phyloP scores from a whole-genome alignment of 1,139 yeast genomes.

The Taiozyma sp. region DNA sequence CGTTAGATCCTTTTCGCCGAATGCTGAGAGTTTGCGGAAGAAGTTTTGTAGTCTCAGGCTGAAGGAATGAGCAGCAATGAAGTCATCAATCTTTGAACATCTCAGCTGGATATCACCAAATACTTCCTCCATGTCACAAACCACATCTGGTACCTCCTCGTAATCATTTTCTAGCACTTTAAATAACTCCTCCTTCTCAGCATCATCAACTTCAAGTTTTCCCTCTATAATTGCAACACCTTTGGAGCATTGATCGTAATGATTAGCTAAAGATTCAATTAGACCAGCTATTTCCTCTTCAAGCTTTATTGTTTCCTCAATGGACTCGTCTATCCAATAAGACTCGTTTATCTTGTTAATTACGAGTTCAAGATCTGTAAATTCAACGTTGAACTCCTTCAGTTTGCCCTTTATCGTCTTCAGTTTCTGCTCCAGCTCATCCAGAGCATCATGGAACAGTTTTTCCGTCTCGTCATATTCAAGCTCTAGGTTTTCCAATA shows the following conservation, averaged over 20 bases:
- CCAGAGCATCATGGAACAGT: slow-evolving; percentile 24
- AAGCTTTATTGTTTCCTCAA: slow-evolving; percentile 40
- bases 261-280: slow-evolving; percentile 68
- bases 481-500: slow-evolving; percentile 24
- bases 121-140: slow-evolving; percentile 28
- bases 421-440: slow-evolving; percentile 14
- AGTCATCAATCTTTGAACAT: slow-evolving; percentile 25
- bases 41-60: background rate
- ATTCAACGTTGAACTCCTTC: slow-evolving; percentile 12
- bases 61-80: background rate
- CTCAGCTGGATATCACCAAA: slow-evolving; percentile 26
- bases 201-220: slow-evolving; percentile 13
- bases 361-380: slow-evolving; percentile 15
- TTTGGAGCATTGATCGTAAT: slow-evolving; percentile 69
- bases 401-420: slow-evolving; percentile 19
- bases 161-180: slow-evolving; percentile 36
- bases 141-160: slow-evolving; percentile 31
- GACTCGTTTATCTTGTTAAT: slow-evolving; percentile 12
- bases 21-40: slow-evolving; percentile 7
- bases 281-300: slow-evolving; percentile 70
- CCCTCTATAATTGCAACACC: slow-evolving; percentile 30
- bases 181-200: slow-evolving; percentile 30
- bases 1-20: slow-evolving; percentile 18
- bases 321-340: slow-evolving; percentile 8
- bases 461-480: slow-evolving; percentile 18